phyloP scores from a whole-genome alignment of 331 rosid species.

The Saraca asoca region DNA sequence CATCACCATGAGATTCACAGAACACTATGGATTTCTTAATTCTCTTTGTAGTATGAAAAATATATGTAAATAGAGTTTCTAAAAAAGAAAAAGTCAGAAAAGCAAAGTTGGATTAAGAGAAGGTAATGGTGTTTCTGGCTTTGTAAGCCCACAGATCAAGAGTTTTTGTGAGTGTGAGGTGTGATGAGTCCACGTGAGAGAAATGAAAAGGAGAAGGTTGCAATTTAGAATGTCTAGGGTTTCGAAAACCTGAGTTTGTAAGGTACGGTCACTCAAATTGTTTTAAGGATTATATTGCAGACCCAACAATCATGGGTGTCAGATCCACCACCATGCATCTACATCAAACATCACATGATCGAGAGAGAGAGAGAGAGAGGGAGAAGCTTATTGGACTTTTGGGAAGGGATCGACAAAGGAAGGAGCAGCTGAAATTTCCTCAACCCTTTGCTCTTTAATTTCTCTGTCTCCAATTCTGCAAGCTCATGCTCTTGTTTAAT shows the following conservation, averaged over 20 bases:
- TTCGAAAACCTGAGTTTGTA: slow-evolving; percentile 40
- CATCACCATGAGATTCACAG: no score
- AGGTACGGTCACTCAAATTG: slow-evolving; percentile 39
- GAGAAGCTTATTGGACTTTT: not conserved
- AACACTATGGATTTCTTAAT: no score
- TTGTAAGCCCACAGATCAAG: slow-evolving; percentile 9
- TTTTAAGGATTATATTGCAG: slow-evolving; percentile 41
- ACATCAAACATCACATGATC: slow-evolving; percentile 39
- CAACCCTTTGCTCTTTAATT: slow-evolving; percentile 29
- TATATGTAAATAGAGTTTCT: no score
- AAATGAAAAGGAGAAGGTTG: slow-evolving; percentile 35
- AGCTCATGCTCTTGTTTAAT: no score
- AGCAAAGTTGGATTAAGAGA: slow-evolving; percentile 14
- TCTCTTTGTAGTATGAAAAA: no score
- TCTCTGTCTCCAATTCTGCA: slow-evolving; percentile 30
- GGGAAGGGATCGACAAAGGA: not conserved
- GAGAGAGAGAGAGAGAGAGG: slow-evolving; percentile 16
- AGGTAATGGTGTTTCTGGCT: not conserved
- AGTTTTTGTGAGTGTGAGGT: no score
- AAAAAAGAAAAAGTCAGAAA: not conserved
- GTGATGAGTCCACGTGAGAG: slow-evolving; percentile 40
- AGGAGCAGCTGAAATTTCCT: slow-evolving; percentile 30
- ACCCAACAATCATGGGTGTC: slow-evolving; percentile 62
- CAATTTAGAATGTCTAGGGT: slow-evolving; percentile 44
- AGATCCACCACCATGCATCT: slow-evolving; percentile 38